Conservation (phyloP, 495 filamentous ascomycete genomes). For the Parachaetomium inaequale region DNA sequence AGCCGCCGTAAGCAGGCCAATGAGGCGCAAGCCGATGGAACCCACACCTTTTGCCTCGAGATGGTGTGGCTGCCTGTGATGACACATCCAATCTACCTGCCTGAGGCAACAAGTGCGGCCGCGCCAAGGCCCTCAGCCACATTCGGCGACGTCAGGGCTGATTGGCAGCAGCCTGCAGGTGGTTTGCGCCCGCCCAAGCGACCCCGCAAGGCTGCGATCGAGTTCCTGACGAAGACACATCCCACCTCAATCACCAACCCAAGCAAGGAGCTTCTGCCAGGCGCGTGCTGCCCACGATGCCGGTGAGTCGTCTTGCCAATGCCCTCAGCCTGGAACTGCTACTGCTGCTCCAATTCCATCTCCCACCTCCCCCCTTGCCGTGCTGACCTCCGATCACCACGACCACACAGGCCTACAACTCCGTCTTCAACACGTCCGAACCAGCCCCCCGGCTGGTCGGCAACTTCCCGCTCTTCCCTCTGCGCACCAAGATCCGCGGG, state of each 20-base stretch:
- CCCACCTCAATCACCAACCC: conserved; percentile 9
- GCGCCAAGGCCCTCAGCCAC: conserved; percentile 19
- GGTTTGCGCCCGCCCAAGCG: conserved; percentile 6
- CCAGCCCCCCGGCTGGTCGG: conserved; percentile 53
- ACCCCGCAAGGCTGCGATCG: conserved; percentile 35
- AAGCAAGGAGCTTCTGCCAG: conserved; percentile 9
- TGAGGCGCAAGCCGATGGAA: not conserved
- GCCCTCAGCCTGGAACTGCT: not conserved
- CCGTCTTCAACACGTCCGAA: conserved; percentile 77
- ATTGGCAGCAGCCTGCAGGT: not conserved
- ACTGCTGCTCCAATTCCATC: not conserved
- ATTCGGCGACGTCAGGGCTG: conserved; percentile 21
- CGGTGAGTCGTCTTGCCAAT: conserved; percentile 19
- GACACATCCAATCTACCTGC: conserved; percentile 11
- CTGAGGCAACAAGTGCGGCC: conserved; percentile 15
- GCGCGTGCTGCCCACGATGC: conserved; percentile 24
- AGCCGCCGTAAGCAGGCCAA: conserved; percentile 18
- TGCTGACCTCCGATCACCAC: not conserved
- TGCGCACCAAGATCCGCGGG: conserved; percentile 88
- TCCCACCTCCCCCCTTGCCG: conserved; percentile 1
- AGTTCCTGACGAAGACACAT: conserved; percentile 9
- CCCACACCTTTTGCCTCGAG: not conserved
- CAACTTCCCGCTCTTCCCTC: conserved; percentile 90
- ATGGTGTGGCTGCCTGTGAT: conserved; percentile 29
- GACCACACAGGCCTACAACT: conserved; percentile 79